Evolutionary conservation across 1,284 basidiomycete genomes (phyloP).

Genomic region (Cystobasidium pallidum): DNA sequence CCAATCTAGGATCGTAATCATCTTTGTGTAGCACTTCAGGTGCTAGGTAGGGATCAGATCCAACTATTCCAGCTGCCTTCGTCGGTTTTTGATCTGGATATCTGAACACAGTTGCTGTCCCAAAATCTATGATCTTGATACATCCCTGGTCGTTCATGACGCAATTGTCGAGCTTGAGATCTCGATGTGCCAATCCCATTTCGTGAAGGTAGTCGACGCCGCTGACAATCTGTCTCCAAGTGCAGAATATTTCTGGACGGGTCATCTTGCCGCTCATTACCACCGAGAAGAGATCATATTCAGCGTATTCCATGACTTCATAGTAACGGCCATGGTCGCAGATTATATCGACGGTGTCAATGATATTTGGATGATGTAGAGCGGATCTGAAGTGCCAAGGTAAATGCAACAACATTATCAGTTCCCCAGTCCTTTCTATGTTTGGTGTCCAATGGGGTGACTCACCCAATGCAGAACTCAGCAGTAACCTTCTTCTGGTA

Average conservation of each 20-base stretch:
- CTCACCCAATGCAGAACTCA: slow-evolving; percentile 74
- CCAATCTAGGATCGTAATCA: slow-evolving; percentile 92
- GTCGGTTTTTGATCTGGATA: slow-evolving; percentile 79
- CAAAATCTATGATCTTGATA: slow-evolving; percentile 99
- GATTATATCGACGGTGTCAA: slow-evolving; percentile 97
- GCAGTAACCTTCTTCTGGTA: slow-evolving; percentile 99
- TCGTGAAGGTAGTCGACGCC: slow-evolving; percentile 98
- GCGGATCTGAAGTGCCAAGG: slow-evolving; percentile 71
- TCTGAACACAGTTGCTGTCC: slow-evolving; percentile 97
- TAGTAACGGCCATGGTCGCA: slow-evolving; percentile 97
- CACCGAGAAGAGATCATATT: slow-evolving; percentile 96
- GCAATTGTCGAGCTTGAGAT: slow-evolving; percentile 99
- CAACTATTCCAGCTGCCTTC: slow-evolving; percentile 87
- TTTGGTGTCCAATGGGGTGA: no score
- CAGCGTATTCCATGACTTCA: slow-evolving; percentile 99
- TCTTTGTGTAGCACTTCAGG: slow-evolving; percentile 84
- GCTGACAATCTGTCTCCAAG: slow-evolving; percentile 97
- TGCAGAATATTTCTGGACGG: slow-evolving; percentile 96
- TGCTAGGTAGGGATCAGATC: slow-evolving; percentile 96
- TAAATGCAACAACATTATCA: no score
- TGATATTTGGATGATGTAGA: slow-evolving; percentile 93
- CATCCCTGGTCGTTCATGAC: slow-evolving; percentile 94
- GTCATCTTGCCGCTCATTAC: slow-evolving; percentile 99
- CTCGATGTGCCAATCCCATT: slow-evolving; percentile 95
- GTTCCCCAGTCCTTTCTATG: no score